These are phyloP conservation scores for Emmonsiellopsis sp. DNA, from an alignment of 2,329 filamentous ascomycete species.

Conservation along the genomic window DNA sequence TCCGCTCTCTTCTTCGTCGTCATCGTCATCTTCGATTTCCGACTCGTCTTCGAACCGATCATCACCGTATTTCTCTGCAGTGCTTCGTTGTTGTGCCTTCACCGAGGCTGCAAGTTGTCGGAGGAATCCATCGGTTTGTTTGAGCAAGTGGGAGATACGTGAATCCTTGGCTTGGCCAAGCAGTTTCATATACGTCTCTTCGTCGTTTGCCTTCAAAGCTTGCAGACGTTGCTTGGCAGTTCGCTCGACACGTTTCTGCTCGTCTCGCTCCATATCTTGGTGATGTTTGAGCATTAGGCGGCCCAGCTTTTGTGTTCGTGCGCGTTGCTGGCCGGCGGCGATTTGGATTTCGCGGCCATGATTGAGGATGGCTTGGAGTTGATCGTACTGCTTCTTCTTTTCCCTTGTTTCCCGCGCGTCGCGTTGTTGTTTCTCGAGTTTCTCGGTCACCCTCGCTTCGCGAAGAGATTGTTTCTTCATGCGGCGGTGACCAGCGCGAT, in stretches of 20 bases:
- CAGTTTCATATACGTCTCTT: constrained; percentile 96
- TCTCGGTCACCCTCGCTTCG: constrained; percentile 95
- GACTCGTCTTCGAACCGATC: constrained; percentile 50
- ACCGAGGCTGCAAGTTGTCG: constrained; percentile 91
- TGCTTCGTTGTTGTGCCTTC: constrained; percentile 81
- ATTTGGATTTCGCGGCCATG: constrained; percentile 72
- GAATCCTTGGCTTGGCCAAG: constrained; percentile 98
- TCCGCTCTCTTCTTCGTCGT: constrained; percentile 55
- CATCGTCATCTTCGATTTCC: constrained; percentile 59
- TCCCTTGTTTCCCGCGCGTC: constrained; percentile 92
- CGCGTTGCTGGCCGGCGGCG: constrained; percentile 56
- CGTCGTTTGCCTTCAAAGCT: constrained; percentile 96
- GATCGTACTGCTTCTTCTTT: constrained; percentile 94
- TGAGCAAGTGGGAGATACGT: constrained; percentile 93
- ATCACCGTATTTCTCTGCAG: constrained; percentile 68
- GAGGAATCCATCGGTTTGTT: constrained; percentile 95
- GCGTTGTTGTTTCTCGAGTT: constrained; percentile 96
- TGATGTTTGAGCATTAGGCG: constrained; percentile 84
- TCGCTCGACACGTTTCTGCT: constrained; percentile 94
- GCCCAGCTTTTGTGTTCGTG: constrained; percentile 75
- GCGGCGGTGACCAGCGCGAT: constrained; percentile 79
- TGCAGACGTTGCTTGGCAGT: constrained; percentile 99
- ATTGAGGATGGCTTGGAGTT: constrained; percentile 74
- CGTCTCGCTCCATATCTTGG: constrained; percentile 96
- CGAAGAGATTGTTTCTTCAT: constrained; percentile 96